phyloP scores from a whole-genome alignment of 2,329 filamentous ascomycete genomes.

The Talaromyces sp. region DNA sequence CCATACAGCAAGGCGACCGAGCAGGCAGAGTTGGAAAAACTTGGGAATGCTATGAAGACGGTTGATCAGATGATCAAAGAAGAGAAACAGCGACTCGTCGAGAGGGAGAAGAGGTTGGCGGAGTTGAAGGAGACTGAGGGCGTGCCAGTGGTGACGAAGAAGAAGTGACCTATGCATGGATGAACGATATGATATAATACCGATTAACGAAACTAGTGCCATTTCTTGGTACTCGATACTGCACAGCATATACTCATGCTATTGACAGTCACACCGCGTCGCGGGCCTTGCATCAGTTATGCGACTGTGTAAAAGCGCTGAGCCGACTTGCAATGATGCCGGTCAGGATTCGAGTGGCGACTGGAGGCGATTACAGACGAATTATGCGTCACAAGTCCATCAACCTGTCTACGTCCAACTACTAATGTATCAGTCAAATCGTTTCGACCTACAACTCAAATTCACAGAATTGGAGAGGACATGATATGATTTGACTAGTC shows the following conservation, averaged over 20 bases:
- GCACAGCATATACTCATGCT: no score
- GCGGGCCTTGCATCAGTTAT: no score
- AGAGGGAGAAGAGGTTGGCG: constrained; percentile 58
- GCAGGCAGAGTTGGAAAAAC: constrained; percentile 59
- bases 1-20: constrained; percentile 71
- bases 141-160: constrained; percentile 37
- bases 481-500: background rate
- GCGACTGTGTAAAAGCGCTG: no score
- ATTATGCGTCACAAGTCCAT: no score
- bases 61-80: constrained; percentile 58
- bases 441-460: background rate
- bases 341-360: no score
- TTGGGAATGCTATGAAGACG: constrained; percentile 56
- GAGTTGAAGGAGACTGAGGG: constrained; percentile 44
- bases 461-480: background rate
- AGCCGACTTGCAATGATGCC: no score
- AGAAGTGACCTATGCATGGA: constrained; percentile 28
- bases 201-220: no score
- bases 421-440: background rate
- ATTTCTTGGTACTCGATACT: no score
- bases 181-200: background rate
- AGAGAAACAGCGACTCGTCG: constrained; percentile 58
- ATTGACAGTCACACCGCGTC: no score
- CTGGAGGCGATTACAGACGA: no score
- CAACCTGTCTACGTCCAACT: background rate